phyloP scores from a whole-genome alignment of 805 yeast species.

The Candida pini region DNA sequence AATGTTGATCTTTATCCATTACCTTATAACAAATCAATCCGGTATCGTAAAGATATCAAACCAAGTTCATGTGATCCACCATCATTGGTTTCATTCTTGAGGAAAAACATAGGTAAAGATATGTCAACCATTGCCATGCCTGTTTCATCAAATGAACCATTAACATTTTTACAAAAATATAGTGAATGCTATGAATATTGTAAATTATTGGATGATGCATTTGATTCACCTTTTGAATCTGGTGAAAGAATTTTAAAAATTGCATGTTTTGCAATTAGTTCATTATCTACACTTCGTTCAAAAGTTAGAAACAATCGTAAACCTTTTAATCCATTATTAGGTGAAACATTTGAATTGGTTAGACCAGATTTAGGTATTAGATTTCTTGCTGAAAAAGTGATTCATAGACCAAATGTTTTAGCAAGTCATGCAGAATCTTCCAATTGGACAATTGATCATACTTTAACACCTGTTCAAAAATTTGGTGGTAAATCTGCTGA shows the following conservation, averaged over 20 bases:
- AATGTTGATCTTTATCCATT: slow-evolving; percentile 58
- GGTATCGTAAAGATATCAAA: slow-evolving; percentile 54
- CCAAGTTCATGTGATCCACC: slow-evolving; percentile 71
- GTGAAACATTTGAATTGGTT: slow-evolving; percentile 88
- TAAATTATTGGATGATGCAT: slow-evolving; percentile 57
- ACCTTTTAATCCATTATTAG: slow-evolving; percentile 91
- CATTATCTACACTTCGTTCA: slow-evolving; percentile 62
- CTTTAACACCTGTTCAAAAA: slow-evolving; percentile 75
- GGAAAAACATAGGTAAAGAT: slow-evolving; percentile 93
- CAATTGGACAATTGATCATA: slow-evolving; percentile 60
- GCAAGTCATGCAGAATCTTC: slow-evolving; percentile 72
- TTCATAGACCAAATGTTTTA: slow-evolving; percentile 81
- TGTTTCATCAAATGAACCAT: slow-evolving; percentile 88
- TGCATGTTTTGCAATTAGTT: slow-evolving; percentile 79
- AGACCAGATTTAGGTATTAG: slow-evolving; percentile 78
- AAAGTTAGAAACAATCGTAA: slow-evolving; percentile 76
- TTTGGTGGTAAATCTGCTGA: slow-evolving; percentile 96
- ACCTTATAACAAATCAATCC: slow-evolving; percentile 39
- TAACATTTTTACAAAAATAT: slow-evolving; percentile 72
- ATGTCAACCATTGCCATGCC: slow-evolving; percentile 86
- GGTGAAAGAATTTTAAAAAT: slow-evolving; percentile 60
- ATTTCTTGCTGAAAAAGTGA: slow-evolving; percentile 75
- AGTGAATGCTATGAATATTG: slow-evolving; percentile 79
- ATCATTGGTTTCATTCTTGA: slow-evolving; percentile 66
- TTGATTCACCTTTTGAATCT: slow-evolving; percentile 38